phyloP scores from a whole-genome alignment of 768 basidiomycete species.

The Chalciporus sphaerocephalus region DNA sequence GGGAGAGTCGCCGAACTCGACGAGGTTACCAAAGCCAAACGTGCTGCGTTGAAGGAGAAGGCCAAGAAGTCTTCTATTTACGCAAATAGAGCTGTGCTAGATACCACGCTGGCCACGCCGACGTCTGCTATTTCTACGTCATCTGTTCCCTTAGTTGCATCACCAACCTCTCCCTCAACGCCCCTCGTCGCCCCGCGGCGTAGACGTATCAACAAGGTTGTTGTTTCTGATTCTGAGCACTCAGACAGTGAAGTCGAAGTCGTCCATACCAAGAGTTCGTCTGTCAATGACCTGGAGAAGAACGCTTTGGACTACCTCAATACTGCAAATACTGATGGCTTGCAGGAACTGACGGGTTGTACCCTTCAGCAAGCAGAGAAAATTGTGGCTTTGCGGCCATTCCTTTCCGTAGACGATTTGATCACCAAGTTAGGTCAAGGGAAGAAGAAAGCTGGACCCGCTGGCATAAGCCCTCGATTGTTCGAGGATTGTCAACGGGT shows the following conservation, averaged over 20 bases:
- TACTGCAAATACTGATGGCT: conserved; percentile 50
- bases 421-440: conserved; percentile 73
- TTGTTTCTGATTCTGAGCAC: conserved; percentile 60
- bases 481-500: conserved; percentile 88
- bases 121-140: conserved; percentile 20
- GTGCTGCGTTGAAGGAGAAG: conserved; percentile 65
- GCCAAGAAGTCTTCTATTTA: conserved; percentile 83
- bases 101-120: conserved; percentile 43
- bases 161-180: conserved; percentile 37
- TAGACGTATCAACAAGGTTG: conserved; percentile 53
- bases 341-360: conserved; percentile 80
- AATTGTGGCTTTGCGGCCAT: conserved; percentile 79
- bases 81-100: conserved; percentile 55
- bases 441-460: conserved; percentile 80
- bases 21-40: conserved; percentile 64
- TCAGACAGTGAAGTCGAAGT: conserved; percentile 48
- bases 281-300: conserved; percentile 40
- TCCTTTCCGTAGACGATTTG: conserved; percentile 69
- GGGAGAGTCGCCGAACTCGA: conserved; percentile 72
- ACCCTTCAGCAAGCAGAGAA: conserved; percentile 72
- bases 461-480: conserved; percentile 82
- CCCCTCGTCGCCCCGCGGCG: conserved; percentile 42
- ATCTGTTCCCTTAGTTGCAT: conserved; percentile 33
- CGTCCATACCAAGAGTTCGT: conserved; percentile 27
- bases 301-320: conserved; percentile 70